Base-by-base conservation (phyloP, 2,329 filamentous ascomycete species). In the Fusarium euwallaceae region DNA sequence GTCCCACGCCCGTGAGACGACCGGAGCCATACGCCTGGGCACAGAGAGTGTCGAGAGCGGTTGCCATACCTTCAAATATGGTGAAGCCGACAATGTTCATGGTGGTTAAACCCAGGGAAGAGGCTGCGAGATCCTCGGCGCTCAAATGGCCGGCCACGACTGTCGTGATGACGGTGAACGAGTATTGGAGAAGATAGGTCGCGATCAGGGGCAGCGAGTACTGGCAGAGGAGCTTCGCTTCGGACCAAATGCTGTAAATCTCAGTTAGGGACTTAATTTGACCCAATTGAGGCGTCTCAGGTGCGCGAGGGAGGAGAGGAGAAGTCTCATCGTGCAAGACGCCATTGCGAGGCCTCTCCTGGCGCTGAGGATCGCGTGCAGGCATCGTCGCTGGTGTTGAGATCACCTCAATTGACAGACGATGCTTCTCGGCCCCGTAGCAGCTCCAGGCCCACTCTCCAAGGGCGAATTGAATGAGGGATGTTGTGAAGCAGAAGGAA, bases 71-170 rank as follows among this genome's bases (percentile, higher is more conserved):
- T 39, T 79, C 77, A 45, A 78, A 75, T 36, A 88, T 81, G 4
- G 88, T 85, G 56, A 87, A 83, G 1, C 88, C 88, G n/a, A 88
- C 82, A 66, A 90, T 89, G 73, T 89, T 89, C 71, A 88, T 87
- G 0, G 87, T 89, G 58, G 87, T 89, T 45, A 86, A 83, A 43
- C 86, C 87, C 17, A 89, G 74, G 67, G 85, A 87, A 1, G 88
- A 87, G 5, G 88, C 88, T 12, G 86, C 88, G 24, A 90, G 81
- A 65, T 88, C 87, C 70, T 87, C 84, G n/a, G 86, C 86, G 34
- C 87, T 84, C 20, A 90, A 82, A 69, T 87, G 87, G 2, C 88
- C 88, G 0, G 87, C 88, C 4, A 88, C 86, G 59, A 88, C 84
- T 36, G 87, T 87, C 3, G 87, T 88, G 70, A 88, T 85, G 59